Evolutionary conservation across 768 basidiomycete species (phyloP).

Genomic region (Mycena galopus): DNA sequence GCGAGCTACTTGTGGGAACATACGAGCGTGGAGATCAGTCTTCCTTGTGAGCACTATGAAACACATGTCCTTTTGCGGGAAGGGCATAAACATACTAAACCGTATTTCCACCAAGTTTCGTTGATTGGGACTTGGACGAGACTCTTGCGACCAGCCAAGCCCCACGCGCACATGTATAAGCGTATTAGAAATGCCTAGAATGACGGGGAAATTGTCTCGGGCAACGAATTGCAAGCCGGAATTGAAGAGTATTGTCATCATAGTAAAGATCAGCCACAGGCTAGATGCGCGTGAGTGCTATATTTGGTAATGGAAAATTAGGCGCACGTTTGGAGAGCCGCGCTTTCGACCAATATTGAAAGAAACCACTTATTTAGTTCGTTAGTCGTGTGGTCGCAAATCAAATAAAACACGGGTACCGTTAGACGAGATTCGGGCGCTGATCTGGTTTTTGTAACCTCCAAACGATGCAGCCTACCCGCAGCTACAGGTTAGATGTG

Average conservation of each 20-base stretch:
- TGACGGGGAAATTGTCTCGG: background rate
- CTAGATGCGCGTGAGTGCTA: background rate
- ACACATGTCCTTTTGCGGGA: background rate
- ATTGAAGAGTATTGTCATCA: background rate
- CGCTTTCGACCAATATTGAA: background rate
- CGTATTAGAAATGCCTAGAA: background rate
- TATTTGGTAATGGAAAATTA: background rate
- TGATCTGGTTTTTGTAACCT: background rate
- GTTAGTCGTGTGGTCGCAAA: background rate
- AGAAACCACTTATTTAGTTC: background rate
- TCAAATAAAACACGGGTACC: background rate
- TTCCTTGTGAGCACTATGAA: background rate
- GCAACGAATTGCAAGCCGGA: background rate
- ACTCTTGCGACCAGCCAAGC: background rate
- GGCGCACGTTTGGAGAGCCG: background rate
- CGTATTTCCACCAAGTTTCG: background rate
- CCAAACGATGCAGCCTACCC: background rate
- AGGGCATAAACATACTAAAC: background rate
- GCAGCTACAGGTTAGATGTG: background rate
- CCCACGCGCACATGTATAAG: background rate
- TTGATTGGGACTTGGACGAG: background rate
- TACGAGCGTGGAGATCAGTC: no score
- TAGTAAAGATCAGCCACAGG: background rate
- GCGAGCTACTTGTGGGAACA: no score
- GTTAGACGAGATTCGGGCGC: background rate